These are phyloP conservation scores for Xylaria sp. DNA, from an alignment of 2,329 filamentous ascomycete species.

Conservation along the genomic window DNA sequence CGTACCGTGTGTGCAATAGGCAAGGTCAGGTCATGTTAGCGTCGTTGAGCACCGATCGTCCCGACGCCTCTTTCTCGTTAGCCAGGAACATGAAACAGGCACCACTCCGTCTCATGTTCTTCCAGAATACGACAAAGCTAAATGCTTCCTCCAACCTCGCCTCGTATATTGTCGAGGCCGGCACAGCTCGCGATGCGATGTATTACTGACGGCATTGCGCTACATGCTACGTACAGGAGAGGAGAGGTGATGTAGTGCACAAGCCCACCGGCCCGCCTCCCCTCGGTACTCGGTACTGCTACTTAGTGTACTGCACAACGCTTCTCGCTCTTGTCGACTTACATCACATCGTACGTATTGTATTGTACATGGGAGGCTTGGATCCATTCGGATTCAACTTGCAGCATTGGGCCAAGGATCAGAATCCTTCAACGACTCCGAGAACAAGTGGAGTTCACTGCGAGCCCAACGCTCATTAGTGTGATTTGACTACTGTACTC, in stretches of 20 bases:
- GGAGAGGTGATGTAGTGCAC: no score
- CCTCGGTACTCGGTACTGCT: no score
- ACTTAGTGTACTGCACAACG: no score
- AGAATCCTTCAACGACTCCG: background rate
- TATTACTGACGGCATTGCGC: background rate
- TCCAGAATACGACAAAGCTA: slow-evolving; percentile 37
- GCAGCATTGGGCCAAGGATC: slow-evolving; percentile 1
- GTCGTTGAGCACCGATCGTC: slow-evolving; percentile 21
- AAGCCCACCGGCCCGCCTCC: no score
- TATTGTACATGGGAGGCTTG: no score
- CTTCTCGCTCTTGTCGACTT: no score
- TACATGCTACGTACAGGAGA: no score
- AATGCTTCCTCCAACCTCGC: slow-evolving; percentile 18
- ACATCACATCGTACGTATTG: no score
- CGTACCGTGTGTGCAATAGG: slow-evolving; percentile 16
- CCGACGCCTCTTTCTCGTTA: slow-evolving; percentile 25
- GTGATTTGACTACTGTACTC: no score
- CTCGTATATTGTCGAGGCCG: no score
- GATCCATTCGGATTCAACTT: background rate
- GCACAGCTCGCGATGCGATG: background rate
- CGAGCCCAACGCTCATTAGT: no score
- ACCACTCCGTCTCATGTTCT: slow-evolving; percentile 37
- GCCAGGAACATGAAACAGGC: slow-evolving; percentile 39
- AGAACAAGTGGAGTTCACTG: slow-evolving; percentile 7
- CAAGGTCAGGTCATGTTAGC: background rate